Evolutionary conservation across 495 filamentous ascomycete genomes (phyloP).

Genomic region (Articulospora tetracladia): DNA sequence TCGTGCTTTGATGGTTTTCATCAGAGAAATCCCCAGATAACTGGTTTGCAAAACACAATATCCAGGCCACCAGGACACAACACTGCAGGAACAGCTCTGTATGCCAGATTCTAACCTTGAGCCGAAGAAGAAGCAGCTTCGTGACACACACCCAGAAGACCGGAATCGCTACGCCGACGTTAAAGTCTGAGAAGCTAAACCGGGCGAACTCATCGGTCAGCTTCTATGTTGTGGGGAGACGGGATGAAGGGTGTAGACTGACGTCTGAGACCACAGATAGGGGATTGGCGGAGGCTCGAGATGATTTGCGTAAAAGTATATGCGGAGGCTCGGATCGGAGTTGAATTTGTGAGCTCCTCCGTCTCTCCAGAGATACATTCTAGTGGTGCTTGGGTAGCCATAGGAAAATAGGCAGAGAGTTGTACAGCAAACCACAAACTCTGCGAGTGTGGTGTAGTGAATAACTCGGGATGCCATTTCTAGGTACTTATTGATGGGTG

Average conservation of each 20-base stretch:
- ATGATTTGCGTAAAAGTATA: conserved; percentile 31
- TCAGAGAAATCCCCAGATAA: neutral
- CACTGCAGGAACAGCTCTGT: neutral
- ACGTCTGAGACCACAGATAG: conserved; percentile 27
- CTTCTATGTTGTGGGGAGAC: neutral
- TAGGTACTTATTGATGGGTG: too few species aligned
- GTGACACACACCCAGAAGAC: neutral
- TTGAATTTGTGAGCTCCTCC: conserved; percentile 27
- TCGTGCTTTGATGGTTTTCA: neutral
- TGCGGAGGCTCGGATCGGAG: conserved; percentile 25
- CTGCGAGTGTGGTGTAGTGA: neutral
- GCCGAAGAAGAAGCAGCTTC: neutral
- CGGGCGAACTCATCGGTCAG: neutral
- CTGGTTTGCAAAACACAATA: neutral
- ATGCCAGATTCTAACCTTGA: neutral
- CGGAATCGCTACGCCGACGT: neutral
- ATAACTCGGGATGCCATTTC: neutral
- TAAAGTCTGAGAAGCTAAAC: neutral
- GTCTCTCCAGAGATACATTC: conserved; percentile 24
- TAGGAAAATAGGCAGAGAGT: neutral
- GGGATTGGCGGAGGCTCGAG: conserved; percentile 24
- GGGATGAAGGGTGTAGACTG: conserved; percentile 11
- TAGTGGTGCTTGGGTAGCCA: conserved; percentile 18
- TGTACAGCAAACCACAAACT: neutral
- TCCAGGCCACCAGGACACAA: neutral